Evolutionary conservation across 2,329 filamentous ascomycete genomes (phyloP).

Genomic region (Raffaelea ambrosiae): DNA sequence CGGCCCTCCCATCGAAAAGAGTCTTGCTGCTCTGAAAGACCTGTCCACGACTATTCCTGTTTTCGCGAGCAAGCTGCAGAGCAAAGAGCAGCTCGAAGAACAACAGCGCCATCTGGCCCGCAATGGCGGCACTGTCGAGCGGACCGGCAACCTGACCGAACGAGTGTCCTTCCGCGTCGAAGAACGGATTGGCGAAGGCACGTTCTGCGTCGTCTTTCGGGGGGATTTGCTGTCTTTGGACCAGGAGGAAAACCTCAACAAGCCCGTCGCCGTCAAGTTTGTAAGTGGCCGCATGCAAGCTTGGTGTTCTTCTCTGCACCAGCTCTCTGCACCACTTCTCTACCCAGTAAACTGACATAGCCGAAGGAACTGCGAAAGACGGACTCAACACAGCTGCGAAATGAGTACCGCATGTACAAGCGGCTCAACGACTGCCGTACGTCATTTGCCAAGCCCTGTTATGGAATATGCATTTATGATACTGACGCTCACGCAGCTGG

Average conservation of each 20-base stretch:
- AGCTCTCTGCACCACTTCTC: no score
- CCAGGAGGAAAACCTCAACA: not conserved
- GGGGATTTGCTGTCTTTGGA: slow-evolving; percentile 3
- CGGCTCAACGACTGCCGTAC: slow-evolving; percentile 6
- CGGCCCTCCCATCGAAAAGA: not conserved
- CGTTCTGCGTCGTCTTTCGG: slow-evolving; percentile 13
- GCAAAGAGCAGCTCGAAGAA: slow-evolving; percentile 84
- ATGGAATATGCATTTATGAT: no score
- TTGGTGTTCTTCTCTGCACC: not conserved
- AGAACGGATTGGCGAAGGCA: slow-evolving; percentile 12
- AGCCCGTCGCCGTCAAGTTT: slow-evolving; percentile 10
- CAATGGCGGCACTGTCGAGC: slow-evolving; percentile 4
- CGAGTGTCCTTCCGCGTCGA: slow-evolving; percentile 6
- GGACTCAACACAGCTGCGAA: slow-evolving; percentile 13
- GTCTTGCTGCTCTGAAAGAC: slow-evolving; percentile 9
- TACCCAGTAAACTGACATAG: not conserved
- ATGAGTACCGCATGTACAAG: slow-evolving; percentile 15
- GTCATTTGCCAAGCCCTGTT: not conserved
- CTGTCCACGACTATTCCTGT: slow-evolving; percentile 3
- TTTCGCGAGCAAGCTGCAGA: slow-evolving; percentile 42
- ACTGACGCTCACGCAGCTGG: slow-evolving; percentile 4
- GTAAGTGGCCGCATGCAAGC: slow-evolving; percentile 1
- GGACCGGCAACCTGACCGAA: slow-evolving; percentile 4
- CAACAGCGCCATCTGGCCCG: slow-evolving; percentile 31
- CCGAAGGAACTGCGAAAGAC: slow-evolving; percentile 11